Conservation (phyloP, 768 basidiomycete genomes). For the Pleurotus cornucopiae region DNA sequence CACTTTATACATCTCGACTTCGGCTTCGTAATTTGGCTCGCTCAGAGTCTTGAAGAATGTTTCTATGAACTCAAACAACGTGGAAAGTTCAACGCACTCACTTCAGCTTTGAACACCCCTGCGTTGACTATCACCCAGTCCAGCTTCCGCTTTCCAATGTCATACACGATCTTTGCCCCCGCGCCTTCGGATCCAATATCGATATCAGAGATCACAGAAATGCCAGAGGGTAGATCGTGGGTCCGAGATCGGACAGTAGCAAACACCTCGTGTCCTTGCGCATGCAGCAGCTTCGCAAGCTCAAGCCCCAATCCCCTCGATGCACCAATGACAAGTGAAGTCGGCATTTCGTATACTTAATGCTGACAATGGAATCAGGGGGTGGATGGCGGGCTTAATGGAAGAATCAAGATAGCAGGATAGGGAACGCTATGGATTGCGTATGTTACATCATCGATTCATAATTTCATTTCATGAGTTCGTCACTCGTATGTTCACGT, state of each 20-base stretch:
- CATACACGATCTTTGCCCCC: constrained; percentile 30
- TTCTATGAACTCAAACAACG: not conserved
- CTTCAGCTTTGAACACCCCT: constrained; percentile 35
- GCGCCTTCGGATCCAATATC: constrained; percentile 30
- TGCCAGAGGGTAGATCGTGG: constrained; percentile 24
- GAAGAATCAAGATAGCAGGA: not conserved
- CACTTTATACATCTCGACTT: constrained; percentile 42
- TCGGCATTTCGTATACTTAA: constrained; percentile 14
- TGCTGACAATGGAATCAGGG: not conserved
- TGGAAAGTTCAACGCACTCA: constrained; percentile 12
- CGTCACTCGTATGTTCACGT: not conserved
- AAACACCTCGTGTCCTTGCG: constrained; percentile 25
- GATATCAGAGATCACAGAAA: constrained; percentile 30
- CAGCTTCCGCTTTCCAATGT: constrained; percentile 24
- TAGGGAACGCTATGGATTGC: no score
- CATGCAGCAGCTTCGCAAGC: constrained; percentile 24
- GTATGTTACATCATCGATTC: not conserved
- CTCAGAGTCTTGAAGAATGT: constrained; percentile 27
- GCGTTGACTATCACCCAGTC: constrained; percentile 34
- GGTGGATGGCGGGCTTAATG: not conserved
- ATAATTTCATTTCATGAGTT: not conserved
- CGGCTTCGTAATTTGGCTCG: constrained; percentile 29
- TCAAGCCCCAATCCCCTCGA: constrained; percentile 40
- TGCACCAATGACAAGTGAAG: constrained; percentile 37
- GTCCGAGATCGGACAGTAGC: constrained; percentile 31